Percentiles rank a stretch among this genome's conserved stretches.
These are phyloP conservation scores for Fusarium coicis DNA, from an alignment of 2,329 filamentous ascomycete species.

Conservation along the genomic window DNA sequence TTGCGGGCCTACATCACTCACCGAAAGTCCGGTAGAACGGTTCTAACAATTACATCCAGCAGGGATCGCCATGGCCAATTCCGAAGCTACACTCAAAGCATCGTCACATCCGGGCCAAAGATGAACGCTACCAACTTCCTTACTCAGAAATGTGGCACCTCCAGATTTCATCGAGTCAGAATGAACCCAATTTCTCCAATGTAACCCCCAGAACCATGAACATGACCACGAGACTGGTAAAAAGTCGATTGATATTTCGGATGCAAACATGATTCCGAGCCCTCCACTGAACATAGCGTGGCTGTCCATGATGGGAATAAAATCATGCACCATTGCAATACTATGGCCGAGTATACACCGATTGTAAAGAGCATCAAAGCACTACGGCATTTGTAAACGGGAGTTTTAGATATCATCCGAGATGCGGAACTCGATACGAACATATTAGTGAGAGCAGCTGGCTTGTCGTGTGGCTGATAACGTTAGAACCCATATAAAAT, in stretches of 20 bases:
- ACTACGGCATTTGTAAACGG: slow-evolving; percentile 12
- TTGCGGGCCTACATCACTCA: not conserved
- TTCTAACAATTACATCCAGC: not conserved
- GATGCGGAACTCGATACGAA: not conserved
- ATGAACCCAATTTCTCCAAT: not conserved
- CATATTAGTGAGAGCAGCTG: not conserved
- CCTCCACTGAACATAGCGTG: not conserved
- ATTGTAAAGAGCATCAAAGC: not conserved
- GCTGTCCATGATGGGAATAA: not conserved
- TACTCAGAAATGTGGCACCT: slow-evolving; percentile 18
- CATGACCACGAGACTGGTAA: slow-evolving; percentile 7
- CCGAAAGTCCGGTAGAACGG: not conserved
- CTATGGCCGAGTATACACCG: slow-evolving; percentile 8
- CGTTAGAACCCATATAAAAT: not conserved
- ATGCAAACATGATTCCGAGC: slow-evolving; percentile 1
- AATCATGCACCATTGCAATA: not conserved
- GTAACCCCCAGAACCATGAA: slow-evolving; percentile 2
- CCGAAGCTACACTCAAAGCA: not conserved
- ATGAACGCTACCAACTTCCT: not conserved
- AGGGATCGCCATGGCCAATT: not conserved
- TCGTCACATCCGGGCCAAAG: not conserved
- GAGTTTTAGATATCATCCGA: not conserved
- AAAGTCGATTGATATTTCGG: slow-evolving; percentile 11
- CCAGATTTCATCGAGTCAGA: not conserved
- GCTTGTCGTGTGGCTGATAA: not conserved